These are phyloP conservation scores for Citrus cavaleriei DNA, from an alignment of 345 rosid genomes.

Conservation along the genomic window DNA sequence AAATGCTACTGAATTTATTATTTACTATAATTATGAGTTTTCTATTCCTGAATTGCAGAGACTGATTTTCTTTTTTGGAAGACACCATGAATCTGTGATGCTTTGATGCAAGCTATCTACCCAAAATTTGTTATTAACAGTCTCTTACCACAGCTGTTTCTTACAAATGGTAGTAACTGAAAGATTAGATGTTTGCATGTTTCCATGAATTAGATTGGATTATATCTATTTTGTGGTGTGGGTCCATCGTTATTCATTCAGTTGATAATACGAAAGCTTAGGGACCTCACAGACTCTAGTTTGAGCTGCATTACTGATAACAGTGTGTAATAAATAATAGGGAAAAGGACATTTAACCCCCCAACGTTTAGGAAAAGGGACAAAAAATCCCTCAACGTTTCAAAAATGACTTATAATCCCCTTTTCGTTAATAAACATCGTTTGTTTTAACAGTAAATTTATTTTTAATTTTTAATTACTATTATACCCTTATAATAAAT, in stretches of 20 bases:
- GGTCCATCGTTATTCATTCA: not conserved
- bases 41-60: not conserved
- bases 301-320: not conserved
- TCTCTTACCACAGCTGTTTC: not conserved
- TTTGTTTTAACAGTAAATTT: too few species aligned
- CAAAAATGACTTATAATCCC: too few species aligned
- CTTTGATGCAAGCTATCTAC: not conserved
- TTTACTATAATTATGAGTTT: not conserved
- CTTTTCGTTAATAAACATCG: too few species aligned
- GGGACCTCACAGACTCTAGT: not conserved
- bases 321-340: not conserved
- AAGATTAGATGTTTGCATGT: not conserved
- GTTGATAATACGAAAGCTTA: not conserved
- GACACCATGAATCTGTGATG: not conserved
- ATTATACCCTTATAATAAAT: too few species aligned
- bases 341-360: too few species aligned
- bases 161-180: not conserved
- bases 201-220: not conserved
- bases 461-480: too few species aligned
- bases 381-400: too few species aligned
- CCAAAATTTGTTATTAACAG: not conserved
- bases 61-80: not conserved
- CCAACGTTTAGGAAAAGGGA: too few species aligned
- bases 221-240: not conserved
- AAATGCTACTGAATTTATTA: not conserved